Evolutionary conservation across 495 filamentous ascomycete species (phyloP).

Genomic region (Penicillium pulvis): DNA sequence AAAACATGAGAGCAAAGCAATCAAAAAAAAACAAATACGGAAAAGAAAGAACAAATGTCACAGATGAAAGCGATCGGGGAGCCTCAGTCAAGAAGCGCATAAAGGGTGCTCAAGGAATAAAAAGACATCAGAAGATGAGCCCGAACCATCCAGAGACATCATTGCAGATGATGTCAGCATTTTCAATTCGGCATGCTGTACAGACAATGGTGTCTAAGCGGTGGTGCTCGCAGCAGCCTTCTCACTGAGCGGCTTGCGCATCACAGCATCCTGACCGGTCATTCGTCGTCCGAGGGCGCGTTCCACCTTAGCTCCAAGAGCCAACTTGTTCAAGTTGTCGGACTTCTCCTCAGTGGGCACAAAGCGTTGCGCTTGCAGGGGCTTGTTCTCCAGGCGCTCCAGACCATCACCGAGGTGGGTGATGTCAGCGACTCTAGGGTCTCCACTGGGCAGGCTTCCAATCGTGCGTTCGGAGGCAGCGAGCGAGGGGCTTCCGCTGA

Average conservation of each 20-base stretch:
- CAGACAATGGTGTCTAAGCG: conserved; percentile 9
- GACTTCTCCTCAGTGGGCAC: conserved; percentile 78
- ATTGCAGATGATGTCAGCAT: not conserved
- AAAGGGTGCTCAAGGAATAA: not conserved
- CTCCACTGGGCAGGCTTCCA: conserved; percentile 59
- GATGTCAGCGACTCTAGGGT: conserved; percentile 69
- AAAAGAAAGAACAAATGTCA: conserved; percentile 9
- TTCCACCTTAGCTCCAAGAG: conserved; percentile 91
- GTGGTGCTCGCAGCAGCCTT: conserved; percentile 42
- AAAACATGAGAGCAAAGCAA: not conserved
- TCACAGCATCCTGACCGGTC: conserved; percentile 88
- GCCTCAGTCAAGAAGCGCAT: not conserved
- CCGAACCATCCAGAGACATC: not conserved
- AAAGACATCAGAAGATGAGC: not conserved
- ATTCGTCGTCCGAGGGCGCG: conserved; percentile 87
- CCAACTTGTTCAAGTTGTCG: conserved; percentile 84
- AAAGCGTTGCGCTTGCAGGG: conserved; percentile 81
- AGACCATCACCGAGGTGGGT: conserved; percentile 79
- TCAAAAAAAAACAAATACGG: conserved; percentile 9
- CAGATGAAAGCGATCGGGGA: conserved; percentile 3
- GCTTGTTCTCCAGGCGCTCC: conserved; percentile 89
- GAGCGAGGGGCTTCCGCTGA: conserved; percentile 73
- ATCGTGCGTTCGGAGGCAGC: conserved; percentile 63
- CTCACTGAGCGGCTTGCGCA: conserved; percentile 61
- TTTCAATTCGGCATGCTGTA: not conserved